Percentiles rank a stretch among this genome's conserved stretches.
These are phyloP conservation scores for Penicillium sp. DNA, from an alignment of 2,329 filamentous ascomycete genomes.

Conservation along the genomic window DNA sequence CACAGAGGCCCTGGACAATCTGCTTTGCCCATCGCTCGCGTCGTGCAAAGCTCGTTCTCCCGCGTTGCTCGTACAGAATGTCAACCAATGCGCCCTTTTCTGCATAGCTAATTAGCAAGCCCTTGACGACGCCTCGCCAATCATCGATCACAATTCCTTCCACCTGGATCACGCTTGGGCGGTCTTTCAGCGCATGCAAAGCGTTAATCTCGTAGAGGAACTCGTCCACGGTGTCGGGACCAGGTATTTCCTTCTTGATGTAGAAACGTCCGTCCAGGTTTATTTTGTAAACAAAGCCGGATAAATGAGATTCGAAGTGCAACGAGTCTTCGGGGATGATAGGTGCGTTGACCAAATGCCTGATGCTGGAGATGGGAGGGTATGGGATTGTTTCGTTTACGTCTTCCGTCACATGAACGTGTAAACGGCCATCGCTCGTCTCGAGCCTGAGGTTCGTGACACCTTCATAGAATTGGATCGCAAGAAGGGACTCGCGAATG, in stretches of 20 bases:
- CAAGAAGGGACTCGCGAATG: slow-evolving; percentile 84
- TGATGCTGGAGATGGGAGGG: slow-evolving; percentile 68
- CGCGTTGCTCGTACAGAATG: slow-evolving; percentile 75
- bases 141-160: slow-evolving; percentile 87
- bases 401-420: slow-evolving; percentile 98
- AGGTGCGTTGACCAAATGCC: slow-evolving; percentile 58
- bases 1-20: slow-evolving; percentile 82
- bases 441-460: slow-evolving; percentile 95
- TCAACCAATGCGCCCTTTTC: slow-evolving; percentile 85
- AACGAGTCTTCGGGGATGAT: slow-evolving; percentile 69
- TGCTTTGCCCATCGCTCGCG: slow-evolving; percentile 87
- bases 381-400: slow-evolving; percentile 91
- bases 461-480: slow-evolving; percentile 93
- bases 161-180: slow-evolving; percentile 77
- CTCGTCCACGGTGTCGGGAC: slow-evolving; percentile 90
- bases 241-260: slow-evolving; percentile 98
- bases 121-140: slow-evolving; percentile 69
- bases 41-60: slow-evolving; percentile 63
- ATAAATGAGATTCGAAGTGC: slow-evolving; percentile 86
- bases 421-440: slow-evolving; percentile 80
- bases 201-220: slow-evolving; percentile 98
- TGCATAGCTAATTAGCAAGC: slow-evolving; percentile 83
- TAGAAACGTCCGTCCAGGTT: slow-evolving; percentile 64
- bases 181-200: slow-evolving; percentile 71
- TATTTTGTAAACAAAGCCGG: slow-evolving; percentile 96